Evolutionary conservation across 192 early-diverging fungal species (phyloP).

Genomic region (Funneliformis mosseae): DNA sequence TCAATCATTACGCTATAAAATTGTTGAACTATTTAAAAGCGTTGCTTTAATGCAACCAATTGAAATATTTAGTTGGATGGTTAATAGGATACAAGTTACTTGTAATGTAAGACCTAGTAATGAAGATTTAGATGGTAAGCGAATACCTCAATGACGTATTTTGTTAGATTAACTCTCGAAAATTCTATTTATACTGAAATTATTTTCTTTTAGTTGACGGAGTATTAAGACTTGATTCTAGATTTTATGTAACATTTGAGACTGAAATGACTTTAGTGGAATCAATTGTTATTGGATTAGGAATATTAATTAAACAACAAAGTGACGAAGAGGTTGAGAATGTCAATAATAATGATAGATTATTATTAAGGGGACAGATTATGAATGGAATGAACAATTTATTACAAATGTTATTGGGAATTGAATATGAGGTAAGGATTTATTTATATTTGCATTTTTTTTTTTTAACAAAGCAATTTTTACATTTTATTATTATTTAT

Average conservation of each 20-base stretch:
- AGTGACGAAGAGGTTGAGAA: neutral
- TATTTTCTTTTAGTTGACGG: constrained; percentile 6
- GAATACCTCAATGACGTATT: neutral
- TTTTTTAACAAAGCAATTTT: neutral
- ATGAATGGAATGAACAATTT: constrained; percentile 8
- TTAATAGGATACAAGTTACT: neutral
- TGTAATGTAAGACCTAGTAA: neutral
- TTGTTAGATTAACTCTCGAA: neutral
- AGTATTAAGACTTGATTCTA: neutral
- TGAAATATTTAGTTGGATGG: constrained; percentile 1
- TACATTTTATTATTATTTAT: neutral
- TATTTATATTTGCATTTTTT: neutral
- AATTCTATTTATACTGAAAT: neutral
- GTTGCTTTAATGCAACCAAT: neutral
- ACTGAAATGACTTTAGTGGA: constrained; percentile 20
- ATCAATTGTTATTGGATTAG: neutral
- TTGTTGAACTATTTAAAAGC: constrained; percentile 11
- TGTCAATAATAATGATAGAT: neutral
- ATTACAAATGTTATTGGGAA: neutral
- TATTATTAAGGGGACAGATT: neutral
- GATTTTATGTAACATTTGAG: constrained; percentile 1
- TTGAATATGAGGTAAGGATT: neutral
- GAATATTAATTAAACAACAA: neutral
- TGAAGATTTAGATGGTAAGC: constrained; percentile 1
- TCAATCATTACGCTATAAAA: neutral